Percentiles rank a stretch among this genome's conserved stretches.
These are phyloP conservation scores for Chamaenerion angustifolium DNA, from an alignment of 345 rosid genomes.

Conservation along the genomic window DNA sequence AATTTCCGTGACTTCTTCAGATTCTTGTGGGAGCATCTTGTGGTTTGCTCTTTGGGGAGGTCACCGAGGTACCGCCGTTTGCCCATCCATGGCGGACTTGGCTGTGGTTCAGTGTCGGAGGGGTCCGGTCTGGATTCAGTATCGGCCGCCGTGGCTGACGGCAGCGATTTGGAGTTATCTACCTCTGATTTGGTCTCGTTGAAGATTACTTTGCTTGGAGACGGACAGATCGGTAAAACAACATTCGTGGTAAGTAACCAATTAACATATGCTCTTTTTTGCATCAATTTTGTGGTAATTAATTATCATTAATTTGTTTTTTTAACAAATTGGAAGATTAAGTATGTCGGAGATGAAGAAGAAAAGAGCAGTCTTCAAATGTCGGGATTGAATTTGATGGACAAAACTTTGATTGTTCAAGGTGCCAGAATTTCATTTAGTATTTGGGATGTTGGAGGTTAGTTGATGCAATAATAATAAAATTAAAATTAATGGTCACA, in stretches of 20 bases:
- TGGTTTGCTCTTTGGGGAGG: slow-evolving; percentile 62
- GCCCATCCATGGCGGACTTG: slow-evolving; percentile 26
- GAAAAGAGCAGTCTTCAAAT: slow-evolving; percentile 48
- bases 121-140: background rate
- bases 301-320: no score
- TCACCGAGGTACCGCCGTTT: slow-evolving; percentile 36
- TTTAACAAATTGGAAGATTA: slow-evolving; percentile 26
- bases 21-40: slow-evolving; percentile 61
- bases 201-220: slow-evolving; percentile 89
- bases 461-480: no score
- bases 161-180: slow-evolving; percentile 12
- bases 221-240: slow-evolving; percentile 87
- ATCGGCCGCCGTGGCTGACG: slow-evolving; percentile 6
- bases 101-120: slow-evolving; percentile 14
- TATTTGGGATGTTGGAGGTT: slow-evolving; percentile 97
- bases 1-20: slow-evolving; percentile 43
- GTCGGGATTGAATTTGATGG: slow-evolving; percentile 77
- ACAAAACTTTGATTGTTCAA: slow-evolving; percentile 66
- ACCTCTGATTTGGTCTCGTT: slow-evolving; percentile 74
- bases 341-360: slow-evolving; percentile 76
- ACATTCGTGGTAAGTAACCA: slow-evolving; percentile 58
- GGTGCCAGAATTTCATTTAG: slow-evolving; percentile 76
- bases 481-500: no score
- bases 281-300: background rate
- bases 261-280: no score